Evolutionary conservation across 768 basidiomycete genomes (phyloP).

Genomic region (Dendrothele bispora): DNA sequence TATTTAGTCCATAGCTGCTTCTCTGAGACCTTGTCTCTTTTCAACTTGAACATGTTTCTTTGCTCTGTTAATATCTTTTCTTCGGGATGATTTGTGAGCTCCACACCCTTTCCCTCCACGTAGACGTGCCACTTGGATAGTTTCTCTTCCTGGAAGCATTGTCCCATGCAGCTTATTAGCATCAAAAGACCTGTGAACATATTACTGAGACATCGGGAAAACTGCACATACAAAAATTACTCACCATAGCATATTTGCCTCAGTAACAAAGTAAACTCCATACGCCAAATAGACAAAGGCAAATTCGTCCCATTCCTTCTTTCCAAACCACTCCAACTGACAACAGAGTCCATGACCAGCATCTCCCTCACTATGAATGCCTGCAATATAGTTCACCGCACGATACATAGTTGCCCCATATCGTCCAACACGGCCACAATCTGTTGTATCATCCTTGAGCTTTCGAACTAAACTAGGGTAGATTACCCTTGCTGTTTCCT

Average conservation of each 20-base stretch:
- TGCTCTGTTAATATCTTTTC: too few relatives aligned
- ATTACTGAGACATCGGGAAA: background rate
- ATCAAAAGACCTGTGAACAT: conserved; percentile 1
- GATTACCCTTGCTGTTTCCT: background rate
- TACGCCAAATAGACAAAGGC: background rate
- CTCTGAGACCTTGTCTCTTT: too few relatives aligned
- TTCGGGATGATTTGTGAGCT: too few relatives aligned
- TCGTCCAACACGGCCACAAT: background rate
- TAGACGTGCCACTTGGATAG: too few relatives aligned
- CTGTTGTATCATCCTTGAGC: background rate
- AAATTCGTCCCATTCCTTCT: conserved; percentile 2
- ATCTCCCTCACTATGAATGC: background rate
- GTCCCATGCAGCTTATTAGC: background rate
- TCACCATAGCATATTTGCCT: conserved; percentile 1
- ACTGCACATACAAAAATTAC: background rate
- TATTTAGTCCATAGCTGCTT: too few relatives aligned
- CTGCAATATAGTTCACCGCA: background rate
- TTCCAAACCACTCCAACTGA: background rate
- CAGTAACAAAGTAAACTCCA: conserved; percentile 1
- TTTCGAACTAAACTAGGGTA: background rate
- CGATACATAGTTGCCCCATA: background rate
- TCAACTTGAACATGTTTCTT: too few relatives aligned
- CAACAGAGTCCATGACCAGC: background rate
- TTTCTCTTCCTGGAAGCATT: background rate
- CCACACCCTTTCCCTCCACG: too few relatives aligned